Evolutionary conservation across 768 basidiomycete species (phyloP).

Genomic region (Royoungia palumana): DNA sequence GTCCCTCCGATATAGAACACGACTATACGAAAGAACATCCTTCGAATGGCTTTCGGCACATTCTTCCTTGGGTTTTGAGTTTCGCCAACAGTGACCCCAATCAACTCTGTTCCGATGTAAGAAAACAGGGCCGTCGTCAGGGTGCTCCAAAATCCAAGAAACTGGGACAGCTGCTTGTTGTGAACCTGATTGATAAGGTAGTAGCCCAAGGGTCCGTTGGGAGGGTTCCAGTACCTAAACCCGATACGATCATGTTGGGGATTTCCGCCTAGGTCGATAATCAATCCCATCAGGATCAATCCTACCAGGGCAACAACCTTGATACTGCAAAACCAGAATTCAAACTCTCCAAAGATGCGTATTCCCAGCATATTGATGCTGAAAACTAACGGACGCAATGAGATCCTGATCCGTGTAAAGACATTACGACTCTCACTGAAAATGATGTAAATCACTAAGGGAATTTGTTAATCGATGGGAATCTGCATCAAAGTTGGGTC

Average conservation of each 20-base stretch:
- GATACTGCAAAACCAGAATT: constrained; percentile 48
- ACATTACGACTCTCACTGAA: constrained; percentile 41
- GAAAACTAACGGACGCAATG: constrained; percentile 38
- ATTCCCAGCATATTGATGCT: constrained; percentile 58
- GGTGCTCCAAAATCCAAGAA: constrained; percentile 33
- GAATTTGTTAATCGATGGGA: constrained; percentile 2
- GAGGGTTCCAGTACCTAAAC: constrained; percentile 43
- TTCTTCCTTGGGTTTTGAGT: constrained; percentile 44
- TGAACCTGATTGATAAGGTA: constrained; percentile 30
- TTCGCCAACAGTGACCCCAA: constrained; percentile 32
- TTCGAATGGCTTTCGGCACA: constrained; percentile 40
- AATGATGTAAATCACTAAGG: constrained; percentile 52
- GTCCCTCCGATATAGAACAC: constrained; percentile 32
- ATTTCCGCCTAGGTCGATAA: constrained; percentile 52
- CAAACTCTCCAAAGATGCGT: constrained; percentile 54
- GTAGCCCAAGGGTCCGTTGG: constrained; percentile 20
- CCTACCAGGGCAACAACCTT: constrained; percentile 44
- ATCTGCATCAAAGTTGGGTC: neutral
- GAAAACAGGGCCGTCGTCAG: constrained; percentile 27
- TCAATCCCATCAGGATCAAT: constrained; percentile 43
- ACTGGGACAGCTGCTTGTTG: constrained; percentile 34
- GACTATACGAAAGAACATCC: constrained; percentile 37
- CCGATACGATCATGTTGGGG: constrained; percentile 43
- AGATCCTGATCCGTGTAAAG: neutral
- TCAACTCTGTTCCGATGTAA: constrained; percentile 43